Evolutionary conservation across 1,284 basidiomycete species (phyloP).

Genomic region (Cystobasidium sp.): DNA sequence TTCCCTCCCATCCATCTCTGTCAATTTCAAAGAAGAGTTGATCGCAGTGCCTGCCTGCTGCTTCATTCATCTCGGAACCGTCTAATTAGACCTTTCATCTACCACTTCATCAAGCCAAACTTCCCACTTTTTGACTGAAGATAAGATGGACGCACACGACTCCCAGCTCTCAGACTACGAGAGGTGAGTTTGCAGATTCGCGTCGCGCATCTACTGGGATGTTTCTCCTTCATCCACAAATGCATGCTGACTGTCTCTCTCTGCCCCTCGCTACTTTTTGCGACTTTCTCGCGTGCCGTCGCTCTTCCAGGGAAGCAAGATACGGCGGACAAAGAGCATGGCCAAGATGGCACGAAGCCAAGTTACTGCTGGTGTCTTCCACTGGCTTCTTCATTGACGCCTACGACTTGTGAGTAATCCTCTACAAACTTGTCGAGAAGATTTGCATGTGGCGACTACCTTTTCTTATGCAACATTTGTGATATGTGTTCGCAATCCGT

Average conservation of each 20-base stretch:
- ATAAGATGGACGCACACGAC: conserved; percentile 38
- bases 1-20: no score
- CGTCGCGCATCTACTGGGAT: background rate
- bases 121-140: background rate
- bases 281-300: background rate
- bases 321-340: conserved; percentile 39
- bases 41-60: background rate
- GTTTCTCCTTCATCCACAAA: no score
- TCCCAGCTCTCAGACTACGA: conserved; percentile 34
- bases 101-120: background rate
- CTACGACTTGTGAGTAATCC: conserved; percentile 28
- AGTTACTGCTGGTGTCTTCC: conserved; percentile 44
- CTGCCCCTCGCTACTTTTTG: background rate
- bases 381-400: conserved; percentile 46
- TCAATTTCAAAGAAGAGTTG: background rate
- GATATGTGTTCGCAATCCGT: background rate
- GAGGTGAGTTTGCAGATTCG: conserved; percentile 19
- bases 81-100: background rate
- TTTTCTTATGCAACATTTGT: background rate
- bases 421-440: background rate
- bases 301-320: conserved; percentile 29
- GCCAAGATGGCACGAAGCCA: conserved; percentile 41
- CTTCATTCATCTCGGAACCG: background rate
- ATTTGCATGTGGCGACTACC: background rate
- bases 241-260: background rate